These are phyloP conservation scores for Gastroboletus turbinatus DNA, from an alignment of 1,284 basidiomycete genomes.

Conservation along the genomic window DNA sequence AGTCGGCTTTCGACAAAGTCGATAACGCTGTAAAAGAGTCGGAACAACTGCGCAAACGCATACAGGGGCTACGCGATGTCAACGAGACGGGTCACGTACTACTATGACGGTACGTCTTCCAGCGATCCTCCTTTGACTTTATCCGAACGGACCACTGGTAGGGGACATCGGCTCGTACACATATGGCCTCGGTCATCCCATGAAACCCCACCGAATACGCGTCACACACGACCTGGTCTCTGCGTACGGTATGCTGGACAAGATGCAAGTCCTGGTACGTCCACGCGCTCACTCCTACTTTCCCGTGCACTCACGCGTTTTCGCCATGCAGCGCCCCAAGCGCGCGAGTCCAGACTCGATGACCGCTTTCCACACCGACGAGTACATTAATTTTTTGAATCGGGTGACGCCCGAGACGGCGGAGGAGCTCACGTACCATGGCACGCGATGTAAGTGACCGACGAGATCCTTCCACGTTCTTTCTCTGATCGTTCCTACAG, in stretches of 20 bases:
- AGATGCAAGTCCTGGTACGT: constrained; percentile 86
- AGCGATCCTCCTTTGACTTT: background rate
- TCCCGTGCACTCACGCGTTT: background rate
- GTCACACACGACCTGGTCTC: constrained; percentile 92
- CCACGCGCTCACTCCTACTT: background rate
- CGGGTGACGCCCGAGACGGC: constrained; percentile 88
- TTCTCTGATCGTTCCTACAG: constrained; percentile 40
- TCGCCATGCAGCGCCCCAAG: constrained; percentile 64
- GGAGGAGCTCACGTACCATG: constrained; percentile 81
- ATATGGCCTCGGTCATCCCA: constrained; percentile 87
- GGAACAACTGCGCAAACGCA: background rate
- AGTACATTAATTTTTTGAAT: constrained; percentile 91
- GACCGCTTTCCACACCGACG: constrained; percentile 96
- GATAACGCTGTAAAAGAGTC: background rate
- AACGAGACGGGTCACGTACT: constrained; percentile 59
- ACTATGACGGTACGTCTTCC: constrained; percentile 52
- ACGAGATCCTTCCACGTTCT: background rate
- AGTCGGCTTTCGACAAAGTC: background rate
- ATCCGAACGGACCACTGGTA: constrained; percentile 28
- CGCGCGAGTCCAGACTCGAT: constrained; percentile 82
- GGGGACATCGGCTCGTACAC: constrained; percentile 82
- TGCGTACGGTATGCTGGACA: constrained; percentile 86
- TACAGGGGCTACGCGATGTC: constrained; percentile 40
- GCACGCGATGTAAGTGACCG: constrained; percentile 72
- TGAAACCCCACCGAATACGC: constrained; percentile 94